phyloP scores from a whole-genome alignment of 768 basidiomycete genomes.

The Leucosporidium yakuticum region DNA sequence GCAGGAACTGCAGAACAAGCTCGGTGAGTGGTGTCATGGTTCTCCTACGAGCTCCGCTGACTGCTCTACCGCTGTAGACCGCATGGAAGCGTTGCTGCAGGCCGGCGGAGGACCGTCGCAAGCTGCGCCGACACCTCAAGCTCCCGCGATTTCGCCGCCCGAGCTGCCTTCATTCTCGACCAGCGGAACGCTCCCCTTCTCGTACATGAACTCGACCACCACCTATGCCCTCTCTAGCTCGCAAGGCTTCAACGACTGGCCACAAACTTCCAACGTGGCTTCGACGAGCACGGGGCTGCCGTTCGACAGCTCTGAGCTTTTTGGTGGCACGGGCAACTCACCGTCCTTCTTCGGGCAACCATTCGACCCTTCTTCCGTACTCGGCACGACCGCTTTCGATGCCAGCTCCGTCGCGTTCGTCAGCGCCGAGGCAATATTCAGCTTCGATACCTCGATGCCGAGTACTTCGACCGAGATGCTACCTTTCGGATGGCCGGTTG shows the following conservation, averaged over 20 bases:
- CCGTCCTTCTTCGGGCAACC: too few species aligned
- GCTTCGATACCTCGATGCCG: background rate
- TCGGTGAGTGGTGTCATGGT: background rate
- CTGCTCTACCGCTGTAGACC: background rate
- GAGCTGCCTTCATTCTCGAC: too few species aligned
- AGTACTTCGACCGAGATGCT: constrained; percentile 17
- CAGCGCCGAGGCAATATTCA: too few species aligned
- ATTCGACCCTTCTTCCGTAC: too few species aligned
- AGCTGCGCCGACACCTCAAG: background rate
- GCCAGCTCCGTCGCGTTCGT: background rate
- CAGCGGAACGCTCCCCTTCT: too few species aligned
- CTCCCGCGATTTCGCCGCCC: background rate
- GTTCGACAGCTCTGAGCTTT: too few species aligned
- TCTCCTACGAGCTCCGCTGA: too few species aligned
- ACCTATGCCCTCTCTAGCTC: background rate
- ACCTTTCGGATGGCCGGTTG: constrained; percentile 32
- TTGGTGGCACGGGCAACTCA: too few species aligned
- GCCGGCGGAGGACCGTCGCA: too few species aligned
- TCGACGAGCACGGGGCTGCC: too few species aligned
- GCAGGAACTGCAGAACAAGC: background rate
- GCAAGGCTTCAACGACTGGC: background rate
- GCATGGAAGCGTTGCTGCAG: background rate
- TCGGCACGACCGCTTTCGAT: too few species aligned
- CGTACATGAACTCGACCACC: background rate
- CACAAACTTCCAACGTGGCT: background rate